Evolutionary conservation across 2,329 filamentous ascomycete genomes (phyloP).

Genomic region (Pestalotiopsis sp.): DNA sequence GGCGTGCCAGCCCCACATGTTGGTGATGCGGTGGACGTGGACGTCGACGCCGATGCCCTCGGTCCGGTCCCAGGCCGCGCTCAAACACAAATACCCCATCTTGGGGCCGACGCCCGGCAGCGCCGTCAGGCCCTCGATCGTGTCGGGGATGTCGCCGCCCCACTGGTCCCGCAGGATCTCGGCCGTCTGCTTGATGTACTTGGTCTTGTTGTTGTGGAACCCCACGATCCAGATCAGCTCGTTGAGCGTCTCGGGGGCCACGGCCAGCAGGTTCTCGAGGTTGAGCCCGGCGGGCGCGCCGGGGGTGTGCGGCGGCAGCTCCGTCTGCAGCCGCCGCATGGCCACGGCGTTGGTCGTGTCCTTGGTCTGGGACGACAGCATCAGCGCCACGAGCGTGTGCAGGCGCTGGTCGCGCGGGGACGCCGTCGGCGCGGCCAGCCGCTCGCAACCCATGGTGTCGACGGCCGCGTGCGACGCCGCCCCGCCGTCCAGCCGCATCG

Average conservation of each 20-base stretch:
- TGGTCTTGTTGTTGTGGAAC: constrained; percentile 95
- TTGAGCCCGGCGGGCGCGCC: constrained; percentile 61
- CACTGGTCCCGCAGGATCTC: constrained; percentile 72
- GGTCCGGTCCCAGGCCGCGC: constrained; percentile 65
- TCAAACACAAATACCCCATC: constrained; percentile 90
- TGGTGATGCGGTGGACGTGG: constrained; percentile 92
- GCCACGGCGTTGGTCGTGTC: constrained; percentile 87
- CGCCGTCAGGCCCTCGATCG: constrained; percentile 72
- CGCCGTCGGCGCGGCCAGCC: constrained; percentile 60
- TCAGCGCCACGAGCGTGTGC: constrained; percentile 84
- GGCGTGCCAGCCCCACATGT: constrained; percentile 90
- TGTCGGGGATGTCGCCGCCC: constrained; percentile 77
- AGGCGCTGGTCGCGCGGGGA: constrained; percentile 67
- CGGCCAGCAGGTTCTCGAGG: constrained; percentile 75
- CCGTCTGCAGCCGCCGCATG: constrained; percentile 77
- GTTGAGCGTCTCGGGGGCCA: constrained; percentile 68
- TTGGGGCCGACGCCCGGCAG: constrained; percentile 91
- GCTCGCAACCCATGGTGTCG: constrained; percentile 96
- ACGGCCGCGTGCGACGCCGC: constrained; percentile 77
- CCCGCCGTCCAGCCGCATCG: constrained; percentile 67
- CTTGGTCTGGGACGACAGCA: constrained; percentile 92
- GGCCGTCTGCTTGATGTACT: constrained; percentile 77
- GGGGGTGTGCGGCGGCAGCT: constrained; percentile 59
- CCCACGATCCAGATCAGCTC: constrained; percentile 81
- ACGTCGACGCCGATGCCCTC: constrained; percentile 91